A percentile compares a stretch with the other conserved stretches of the same genome.
These are phyloP conservation scores for Triticum dicoccoides DNA, from an alignment of 176 grass and related monocot species.

Conservation along the genomic window DNA sequence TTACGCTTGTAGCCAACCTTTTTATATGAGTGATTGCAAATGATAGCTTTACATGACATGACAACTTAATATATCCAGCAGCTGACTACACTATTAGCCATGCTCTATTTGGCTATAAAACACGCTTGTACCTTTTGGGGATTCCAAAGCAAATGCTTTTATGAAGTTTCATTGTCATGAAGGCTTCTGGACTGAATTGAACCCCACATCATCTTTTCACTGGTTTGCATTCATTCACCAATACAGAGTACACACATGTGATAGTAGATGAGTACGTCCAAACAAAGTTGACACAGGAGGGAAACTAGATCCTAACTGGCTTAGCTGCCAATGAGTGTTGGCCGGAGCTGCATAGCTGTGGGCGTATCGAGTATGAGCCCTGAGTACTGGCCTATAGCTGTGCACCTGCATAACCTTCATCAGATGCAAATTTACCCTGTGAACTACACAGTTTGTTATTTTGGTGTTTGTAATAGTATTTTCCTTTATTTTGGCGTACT, in stretches of 20 bases:
- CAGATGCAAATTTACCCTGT: background rate
- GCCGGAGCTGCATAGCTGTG: background rate
- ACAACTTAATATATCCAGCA: no score
- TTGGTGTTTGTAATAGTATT: background rate
- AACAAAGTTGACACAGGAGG: background rate
- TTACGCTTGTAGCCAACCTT: no score
- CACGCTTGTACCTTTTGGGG: background rate
- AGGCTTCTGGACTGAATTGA: background rate
- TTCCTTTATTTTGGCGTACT: background rate
- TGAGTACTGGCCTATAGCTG: background rate
- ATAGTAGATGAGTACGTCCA: background rate
- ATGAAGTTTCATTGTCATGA: background rate
- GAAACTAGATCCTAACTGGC: background rate
- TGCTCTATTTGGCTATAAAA: background rate
- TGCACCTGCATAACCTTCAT: background rate
- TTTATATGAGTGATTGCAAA: no score
- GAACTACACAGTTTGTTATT: background rate
- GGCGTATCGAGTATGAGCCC: background rate
- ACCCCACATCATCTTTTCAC: background rate
- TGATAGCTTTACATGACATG: no score
- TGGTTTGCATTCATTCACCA: background rate
- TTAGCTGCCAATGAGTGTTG: background rate
- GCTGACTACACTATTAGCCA: no score
- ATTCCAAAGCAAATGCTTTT: background rate
- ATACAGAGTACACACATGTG: background rate